Base-by-base conservation (phyloP, 2,329 filamentous ascomycete species). In the Colletotrichum higginsianum region DNA sequence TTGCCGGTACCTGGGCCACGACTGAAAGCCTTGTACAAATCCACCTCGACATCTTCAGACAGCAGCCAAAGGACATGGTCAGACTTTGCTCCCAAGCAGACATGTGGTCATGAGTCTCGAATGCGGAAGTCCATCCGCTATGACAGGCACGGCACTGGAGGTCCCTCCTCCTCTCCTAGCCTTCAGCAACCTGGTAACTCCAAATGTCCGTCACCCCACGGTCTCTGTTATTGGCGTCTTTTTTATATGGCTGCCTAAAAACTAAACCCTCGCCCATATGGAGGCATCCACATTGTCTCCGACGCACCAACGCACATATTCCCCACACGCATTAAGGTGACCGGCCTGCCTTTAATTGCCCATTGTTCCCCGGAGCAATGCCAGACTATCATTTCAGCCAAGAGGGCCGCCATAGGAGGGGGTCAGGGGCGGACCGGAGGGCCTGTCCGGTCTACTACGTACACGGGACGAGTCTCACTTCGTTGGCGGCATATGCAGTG, bases 191-290 rank as follows among this genome's bases (percentile, higher is more conserved):
- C 44, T 55, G 18, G 35, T 30, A 44, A 4, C 35, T 38, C 35
- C 49, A 7, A 26, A 16, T 21, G 4, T 21, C 35, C 16, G n/a
- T 40, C 13, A 23, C 44, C 61, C 40, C 67, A 60, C 53, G 67
- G 8, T n/a, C 55, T n/a, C n/a, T n/a, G 44, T 35, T 23, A 26
- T 23, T 66, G 42, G 63, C 56, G 44, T 57, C 30, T 67, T 63
- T 30, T 69, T 69, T 66, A 64, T 72, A 40, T 64, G 50, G 69
- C 23, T 72, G 69, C 69, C 69, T 72, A 71, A 68, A 71, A 53
- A 42, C 68, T 68, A 72, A 69, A 64, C 12, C 30, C 26, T 42
- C 61, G 30, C 30, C 53, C 52, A 44, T 50, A 53, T 49, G 53
- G 69, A 38, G 49, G 35, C 67, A 52, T 46, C 63, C 62, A 57